Base-by-base conservation (phyloP, 352 stramenopile species). In the Blastocystis sp. region DNA sequence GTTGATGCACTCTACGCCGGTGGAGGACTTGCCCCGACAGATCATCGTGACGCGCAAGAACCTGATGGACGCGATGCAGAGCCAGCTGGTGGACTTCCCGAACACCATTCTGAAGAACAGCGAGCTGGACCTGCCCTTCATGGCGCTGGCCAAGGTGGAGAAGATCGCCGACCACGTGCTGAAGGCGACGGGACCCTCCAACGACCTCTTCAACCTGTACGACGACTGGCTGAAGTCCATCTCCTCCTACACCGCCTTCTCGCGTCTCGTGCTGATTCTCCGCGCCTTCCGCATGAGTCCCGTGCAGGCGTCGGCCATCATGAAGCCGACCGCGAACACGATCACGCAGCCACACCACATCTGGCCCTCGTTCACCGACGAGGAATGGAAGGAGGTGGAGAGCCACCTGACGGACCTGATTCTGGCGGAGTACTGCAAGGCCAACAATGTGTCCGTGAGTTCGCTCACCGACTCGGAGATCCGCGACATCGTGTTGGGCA, bases 191-290 rank as follows among this genome's bases (percentile, higher is more conserved):
- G 96, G 99, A 92, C 96, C 97, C 19, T 95, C 99, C 90, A 99
- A 99, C 96, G 95, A 99, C 28, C 91, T 99, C 43, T 99, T 99
- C 91, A 99, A 99, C 91, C 98, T 99, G 79, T 99, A 98, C 90
- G 97, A 99, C 90, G 97, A 99, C 92, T 99, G 97, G 97, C 92
- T 99, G 17, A 98, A 98, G 90, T 97, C 94, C 0, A 98, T 99
- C 91, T 99, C 96, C 41, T 98, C 95, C 21, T 99, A 99, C 93
- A 99, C 97, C n/a, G 96, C 97, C 1, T 99, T 99, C 91, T 98
- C 96, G 66, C 93, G 97, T 53, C 91, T 99, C 81, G 99, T 99
- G 89, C 92, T 99, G 77, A 99, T 99, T 88, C 92, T 99, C 52
- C 94, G 97, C 74, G 96, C 96, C 11, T 90, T 99, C 38, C 96